Percentiles rank a stretch among this genome's conserved stretches.
These are phyloP conservation scores for Jatropha curcas DNA, from an alignment of 345 rosid genomes.

Conservation along the genomic window DNA sequence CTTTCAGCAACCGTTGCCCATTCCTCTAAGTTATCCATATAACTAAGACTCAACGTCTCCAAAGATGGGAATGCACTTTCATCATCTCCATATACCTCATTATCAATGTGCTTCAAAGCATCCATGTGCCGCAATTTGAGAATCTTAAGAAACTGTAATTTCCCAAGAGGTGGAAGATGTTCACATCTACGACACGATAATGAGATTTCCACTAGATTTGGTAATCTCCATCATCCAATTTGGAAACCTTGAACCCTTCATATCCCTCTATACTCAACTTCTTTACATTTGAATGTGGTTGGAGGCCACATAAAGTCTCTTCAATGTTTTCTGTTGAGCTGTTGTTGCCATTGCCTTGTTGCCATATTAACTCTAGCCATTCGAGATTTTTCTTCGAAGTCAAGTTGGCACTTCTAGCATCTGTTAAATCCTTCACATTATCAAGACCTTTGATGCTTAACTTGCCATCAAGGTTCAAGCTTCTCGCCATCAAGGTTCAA, in stretches of 20 bases:
- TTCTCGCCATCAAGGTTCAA: too few relatives aligned
- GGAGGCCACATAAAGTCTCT: background rate
- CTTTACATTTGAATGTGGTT: conserved; percentile 8
- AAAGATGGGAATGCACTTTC: background rate
- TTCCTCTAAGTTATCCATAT: background rate
- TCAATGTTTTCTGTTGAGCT: background rate
- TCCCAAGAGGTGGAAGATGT: conserved; percentile 15
- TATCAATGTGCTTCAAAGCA: background rate
- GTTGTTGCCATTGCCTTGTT: background rate
- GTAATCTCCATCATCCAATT: conserved; percentile 1
- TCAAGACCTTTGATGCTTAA: background rate
- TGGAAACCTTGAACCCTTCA: conserved; percentile 10
- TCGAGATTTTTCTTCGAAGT: background rate
- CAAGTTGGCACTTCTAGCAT: conserved; percentile 3
- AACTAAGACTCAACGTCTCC: background rate
- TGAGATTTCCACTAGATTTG: background rate
- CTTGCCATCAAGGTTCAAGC: conserved; percentile 11
- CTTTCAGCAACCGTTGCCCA: background rate
- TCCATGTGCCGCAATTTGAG: background rate
- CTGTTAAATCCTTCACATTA: background rate
- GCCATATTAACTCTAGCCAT: background rate
- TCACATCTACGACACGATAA: background rate
- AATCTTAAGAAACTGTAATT: background rate
- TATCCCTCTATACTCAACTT: background rate
- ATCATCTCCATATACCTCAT: background rate